A percentile compares a stretch with the other conserved stretches of the same genome.
Conservation (phyloP, 805 yeast genomes). For the Suhomyces prunicola region DNA sequence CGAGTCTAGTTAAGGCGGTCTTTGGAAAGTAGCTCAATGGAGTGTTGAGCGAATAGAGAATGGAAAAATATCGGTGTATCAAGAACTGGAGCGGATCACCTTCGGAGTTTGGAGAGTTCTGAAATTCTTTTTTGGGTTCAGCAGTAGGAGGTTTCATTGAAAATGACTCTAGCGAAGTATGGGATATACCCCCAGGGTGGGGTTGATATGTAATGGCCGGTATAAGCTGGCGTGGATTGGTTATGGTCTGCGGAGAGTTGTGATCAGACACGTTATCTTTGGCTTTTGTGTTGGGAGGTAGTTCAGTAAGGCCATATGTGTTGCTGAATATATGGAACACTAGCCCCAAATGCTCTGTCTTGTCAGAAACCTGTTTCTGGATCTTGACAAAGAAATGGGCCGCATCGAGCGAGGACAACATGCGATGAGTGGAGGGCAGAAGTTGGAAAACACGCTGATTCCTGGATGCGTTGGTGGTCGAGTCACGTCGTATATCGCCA, state of each 20-base stretch:
- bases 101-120: neutral
- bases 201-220: neutral
- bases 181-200: neutral
- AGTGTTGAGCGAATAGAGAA: conserved; percentile 36
- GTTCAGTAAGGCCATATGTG: conserved; percentile 11
- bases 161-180: conserved; percentile 2
- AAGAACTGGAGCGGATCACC: conserved; percentile 30
- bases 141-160: conserved; percentile 17
- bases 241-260: neutral
- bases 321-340: conserved; percentile 10
- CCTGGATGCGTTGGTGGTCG: neutral
- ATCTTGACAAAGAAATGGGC: conserved; percentile 13
- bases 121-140: neutral
- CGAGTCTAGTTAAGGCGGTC: conserved; percentile 47
- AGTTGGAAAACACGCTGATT: conserved; percentile 9
- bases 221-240: neutral
- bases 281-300: conserved; percentile 7
- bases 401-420: conserved; percentile 6
- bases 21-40: conserved; percentile 46
- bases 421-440: conserved; percentile 3
- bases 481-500: neutral
- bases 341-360: conserved; percentile 11
- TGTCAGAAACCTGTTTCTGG: conserved; percentile 11
- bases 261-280: conserved; percentile 4
- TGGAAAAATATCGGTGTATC: conserved; percentile 31